Evolutionary conservation across 2,329 filamentous ascomycete genomes (phyloP), one percentile per base, ranked within the genome.

Genomic region (Sclerotinia nivalis): DNA sequence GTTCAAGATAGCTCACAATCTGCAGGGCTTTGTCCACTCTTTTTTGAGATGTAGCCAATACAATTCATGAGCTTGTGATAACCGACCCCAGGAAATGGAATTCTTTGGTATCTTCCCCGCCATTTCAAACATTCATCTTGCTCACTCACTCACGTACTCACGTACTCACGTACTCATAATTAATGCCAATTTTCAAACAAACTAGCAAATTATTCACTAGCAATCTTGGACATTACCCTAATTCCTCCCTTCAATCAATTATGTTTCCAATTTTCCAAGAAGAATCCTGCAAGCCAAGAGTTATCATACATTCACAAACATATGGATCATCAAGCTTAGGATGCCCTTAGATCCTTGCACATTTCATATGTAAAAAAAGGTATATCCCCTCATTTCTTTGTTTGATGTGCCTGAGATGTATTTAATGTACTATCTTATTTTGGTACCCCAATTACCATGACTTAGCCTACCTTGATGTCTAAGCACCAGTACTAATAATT

Each of bases 371-470:
- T 62, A 37, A 49, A 50, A 40, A 49, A 62, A n/a, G 60, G 45
- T 37, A 62, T 28, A 8, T 37, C 28, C 60, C 47, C 47, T 64
- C 47, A 28, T 64, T n/a, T 64, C 61, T 64, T 64, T 64, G 61
- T 64, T 40, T 3, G 50, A 37, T 8, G 45, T 25, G 50, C 28
- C 60, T 62, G n/a, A 18, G 45, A 50, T 49, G 28, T 37, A 37
- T 37, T 15, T 2, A 18, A 18, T 25, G 20, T 62, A 18, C 60
- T 50, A 64, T 37, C 22, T 25, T 25, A 64, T 37, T 64, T 64
- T 10, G 31, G 31, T 52, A 40, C 31, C 60, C n/a, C 45, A 52
- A 64, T 40, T 52, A 37, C 28, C 34, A 64, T 40, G 25, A 40
- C 22, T 40, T 40, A 28, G 22, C 45, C 25, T 25, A 22, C 31